phyloP scores from a whole-genome alignment of 2,329 filamentous ascomycete species.

The Monilinia laxa region DNA sequence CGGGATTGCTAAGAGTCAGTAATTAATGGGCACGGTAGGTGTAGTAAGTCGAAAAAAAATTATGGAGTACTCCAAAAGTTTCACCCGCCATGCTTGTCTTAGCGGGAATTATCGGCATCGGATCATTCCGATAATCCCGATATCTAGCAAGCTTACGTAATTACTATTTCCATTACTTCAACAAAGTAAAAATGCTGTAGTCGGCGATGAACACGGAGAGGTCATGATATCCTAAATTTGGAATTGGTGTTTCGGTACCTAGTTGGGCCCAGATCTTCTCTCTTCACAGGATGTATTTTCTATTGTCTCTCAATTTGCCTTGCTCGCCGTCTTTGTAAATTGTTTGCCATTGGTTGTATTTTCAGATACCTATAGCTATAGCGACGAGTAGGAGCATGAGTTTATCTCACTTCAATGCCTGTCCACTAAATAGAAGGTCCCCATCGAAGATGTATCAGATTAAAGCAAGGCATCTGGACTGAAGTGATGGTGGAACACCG shows the following conservation, averaged over 20 bases:
- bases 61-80: constrained; percentile 15
- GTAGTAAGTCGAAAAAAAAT: constrained; percentile 1
- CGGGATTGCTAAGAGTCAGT: constrained; percentile 8
- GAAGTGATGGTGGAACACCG: no score
- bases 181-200: neutral
- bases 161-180: neutral
- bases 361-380: neutral
- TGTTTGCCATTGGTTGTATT: no score
- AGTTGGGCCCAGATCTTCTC: neutral
- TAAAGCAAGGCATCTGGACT: no score
- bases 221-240: neutral
- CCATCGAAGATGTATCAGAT: no score
- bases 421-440: no score
- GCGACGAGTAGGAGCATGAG: neutral
- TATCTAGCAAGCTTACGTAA: constrained; percentile 8
- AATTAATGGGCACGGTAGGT: constrained; percentile 6
- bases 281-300: neutral
- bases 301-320: no score
- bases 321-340: no score
- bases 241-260: neutral
- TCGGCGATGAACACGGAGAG: neutral
- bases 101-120: constrained; percentile 18
- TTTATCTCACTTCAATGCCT: neutral
- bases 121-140: constrained; percentile 2
- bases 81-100: constrained; percentile 12